A percentile compares a stretch with the other conserved stretches of the same genome.
These are phyloP conservation scores for Cajanus cajan DNA, from an alignment of 306 rosid genomes.

Conservation along the genomic window DNA sequence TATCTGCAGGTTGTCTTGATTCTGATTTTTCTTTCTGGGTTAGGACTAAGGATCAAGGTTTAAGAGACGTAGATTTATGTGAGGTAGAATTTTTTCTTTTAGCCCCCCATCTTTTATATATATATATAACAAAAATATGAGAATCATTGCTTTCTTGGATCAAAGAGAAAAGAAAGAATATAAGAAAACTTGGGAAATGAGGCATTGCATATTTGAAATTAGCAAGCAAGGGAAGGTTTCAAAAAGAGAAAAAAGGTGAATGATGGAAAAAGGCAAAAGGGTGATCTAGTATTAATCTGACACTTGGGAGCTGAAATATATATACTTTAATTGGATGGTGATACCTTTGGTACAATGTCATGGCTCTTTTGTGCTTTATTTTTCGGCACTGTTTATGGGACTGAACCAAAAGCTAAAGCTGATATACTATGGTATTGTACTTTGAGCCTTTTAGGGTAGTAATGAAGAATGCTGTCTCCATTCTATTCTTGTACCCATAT, in stretches of 20 bases:
- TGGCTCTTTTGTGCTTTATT: conserved; percentile 24
- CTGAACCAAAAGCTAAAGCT: conserved; percentile 63
- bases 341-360: not conserved
- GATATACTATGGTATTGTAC: conserved; percentile 4
- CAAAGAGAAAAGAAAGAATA: conserved; percentile 79
- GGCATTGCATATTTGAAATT: conserved; percentile 65
- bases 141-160: conserved; percentile 93
- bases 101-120: conserved; percentile 30
- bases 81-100: conserved; percentile 47
- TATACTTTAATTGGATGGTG: not conserved
- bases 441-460: conserved; percentile 41
- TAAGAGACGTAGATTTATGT: conserved; percentile 49
- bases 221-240: conserved; percentile 90
- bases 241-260: conserved; percentile 33
- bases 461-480: conserved; percentile 58
- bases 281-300: conserved; percentile 50
- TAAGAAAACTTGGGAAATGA: conserved; percentile 96
- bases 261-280: conserved; percentile 57
- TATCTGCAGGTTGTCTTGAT: conserved; percentile 40
- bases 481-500: conserved; percentile 15
- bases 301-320: conserved; percentile 21
- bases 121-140: conserved; percentile 25
- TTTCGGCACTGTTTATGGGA: conserved; percentile 56
- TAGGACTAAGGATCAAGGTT: conserved; percentile 35
- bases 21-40: conserved; percentile 35